Evolutionary conservation across 2,329 filamentous ascomycete species (phyloP), one percentile per base, ranked within the genome.

Genomic region (Fusarium sp.): DNA sequence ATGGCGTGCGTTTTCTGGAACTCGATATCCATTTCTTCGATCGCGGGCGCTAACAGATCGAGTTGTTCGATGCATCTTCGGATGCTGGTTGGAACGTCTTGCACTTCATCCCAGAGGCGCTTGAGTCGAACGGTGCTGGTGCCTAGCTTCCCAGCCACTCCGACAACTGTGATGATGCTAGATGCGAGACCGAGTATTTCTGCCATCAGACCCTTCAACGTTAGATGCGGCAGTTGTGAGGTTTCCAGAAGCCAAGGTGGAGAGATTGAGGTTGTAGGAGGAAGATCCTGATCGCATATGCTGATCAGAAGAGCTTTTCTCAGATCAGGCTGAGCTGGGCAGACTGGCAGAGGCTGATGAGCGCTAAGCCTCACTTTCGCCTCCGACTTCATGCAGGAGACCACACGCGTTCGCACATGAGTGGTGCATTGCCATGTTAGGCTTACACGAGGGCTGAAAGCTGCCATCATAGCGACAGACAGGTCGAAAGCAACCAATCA

Each of bases 51-150:
- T 0, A 69, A 6, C 1, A 68, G 17, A 3, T 65, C 59, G 1
- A 69, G 48, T 2, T 65, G 48, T 1, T 68, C 49, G 3, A 71
- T 54, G 1, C 36, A 61, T 34, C 34, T 17, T 7, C 2, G 28
- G 18, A 71, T 53, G 9, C 43, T 67, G 0, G 43, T 11, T 0
- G 66, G 68, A 2, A 69, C 54, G 31, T 69, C 48, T 7, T 71
- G 60, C 0, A 71, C 60, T 28, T 72, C 64, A 4, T 69, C 45
- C 69, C 69, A 72, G 10, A 72, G 52, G 0, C 51, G 50, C 8
- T 71, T 72, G 1, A 72, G 61, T 10, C 39, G 36, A 2, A 69
- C 20, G 0, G 42, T 48, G 14, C 54, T 69, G 1, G 58, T 44
- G 17, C 50, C 64, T 2, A 72, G n/a, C 26, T 72, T 71, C 4